Evolutionary conservation across 495 filamentous ascomycete species (phyloP), one percentile per base, ranked within the genome.

Genomic region (Penicillium coprophilum): DNA sequence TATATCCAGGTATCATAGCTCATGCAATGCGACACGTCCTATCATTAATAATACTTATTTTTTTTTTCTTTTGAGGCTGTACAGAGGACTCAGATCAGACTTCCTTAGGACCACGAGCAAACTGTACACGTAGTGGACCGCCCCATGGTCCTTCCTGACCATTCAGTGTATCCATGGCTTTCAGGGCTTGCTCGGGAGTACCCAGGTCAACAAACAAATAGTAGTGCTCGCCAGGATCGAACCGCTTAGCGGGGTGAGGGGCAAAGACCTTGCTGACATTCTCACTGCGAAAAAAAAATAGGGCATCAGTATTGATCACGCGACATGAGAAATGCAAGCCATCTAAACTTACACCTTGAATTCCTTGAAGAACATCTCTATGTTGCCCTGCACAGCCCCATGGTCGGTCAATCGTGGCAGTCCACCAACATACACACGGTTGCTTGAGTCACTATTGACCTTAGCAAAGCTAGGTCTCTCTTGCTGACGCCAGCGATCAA

Each of bases 201-300:
- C 67, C 64, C 48, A 89, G 79, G 63, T 89, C 86, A 19, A 89
- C 82, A 61, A 88, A 89, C 58, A 83, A 80, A 71, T 85, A 87
- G 70, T 89, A 82, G 63, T 86, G 80, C 58, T 84, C 78, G 55
- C 82, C 83, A 0, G 78, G 71, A 38, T 77, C 74, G 27, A 76
- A 70, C 34, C 73, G 68, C 50, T 79, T 78, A 15, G 80, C 77
- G 2, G 77, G 73, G 60, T 84, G 82, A 15, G 83, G 81, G 13
- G 79, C 71, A 57, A 87, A 81, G 40, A 86, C 71, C 71, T 88
- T 87, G 78, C 83, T 85, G 45, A 88, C 77, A 21, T 82, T 78
- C 60, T 83, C 75, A 49, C 65, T 72, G 57, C 55, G 41, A 52
- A 48, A 5, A 45, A 46, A 52, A 48, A 5, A 45, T 13, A 57